Percentiles rank a stretch among this genome's conserved stretches.
Conservation (phyloP, 192 early-diverging fungal genomes). For the Backusella morwellensis region DNA sequence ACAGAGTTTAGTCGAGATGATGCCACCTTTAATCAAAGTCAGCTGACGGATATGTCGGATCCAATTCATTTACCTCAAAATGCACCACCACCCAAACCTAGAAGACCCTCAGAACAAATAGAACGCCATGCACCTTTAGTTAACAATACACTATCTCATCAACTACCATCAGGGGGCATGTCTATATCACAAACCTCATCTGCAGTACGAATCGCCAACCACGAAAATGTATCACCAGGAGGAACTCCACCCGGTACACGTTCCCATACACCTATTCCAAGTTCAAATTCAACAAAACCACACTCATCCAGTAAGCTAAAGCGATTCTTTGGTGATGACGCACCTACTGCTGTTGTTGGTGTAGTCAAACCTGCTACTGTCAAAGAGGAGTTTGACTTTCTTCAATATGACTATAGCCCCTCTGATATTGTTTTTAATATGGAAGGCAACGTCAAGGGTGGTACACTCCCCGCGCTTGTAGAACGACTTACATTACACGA, state of each 20-base stretch:
- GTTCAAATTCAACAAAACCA: constrained; percentile 2
- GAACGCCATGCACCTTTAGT: neutral
- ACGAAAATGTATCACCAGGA: neutral
- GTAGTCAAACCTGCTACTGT: neutral
- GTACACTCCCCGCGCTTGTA: constrained; percentile 73
- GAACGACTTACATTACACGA: constrained; percentile 84
- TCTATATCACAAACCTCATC: neutral
- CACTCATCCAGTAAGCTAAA: constrained; percentile 43
- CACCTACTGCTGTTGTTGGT: constrained; percentile 3
- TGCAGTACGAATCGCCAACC: neutral
- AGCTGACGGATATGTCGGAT: neutral
- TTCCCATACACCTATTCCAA: neutral
- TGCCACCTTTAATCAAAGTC: neutral
- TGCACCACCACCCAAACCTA: neutral
- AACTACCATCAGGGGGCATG: neutral
- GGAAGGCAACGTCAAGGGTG: constrained; percentile 81
- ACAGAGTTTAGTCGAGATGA: neutral
- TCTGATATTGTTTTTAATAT: constrained; percentile 71
- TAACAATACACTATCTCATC: neutral
- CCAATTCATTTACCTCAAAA: neutral
- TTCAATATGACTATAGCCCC: constrained; percentile 63
- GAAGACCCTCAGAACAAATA: neutral
- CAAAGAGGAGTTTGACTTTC: constrained; percentile 57
- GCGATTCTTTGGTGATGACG: constrained; percentile 64
- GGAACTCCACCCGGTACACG: neutral